Conservation (phyloP, 441 rosid genomes). For the Bocquillonia castaneifolia region DNA sequence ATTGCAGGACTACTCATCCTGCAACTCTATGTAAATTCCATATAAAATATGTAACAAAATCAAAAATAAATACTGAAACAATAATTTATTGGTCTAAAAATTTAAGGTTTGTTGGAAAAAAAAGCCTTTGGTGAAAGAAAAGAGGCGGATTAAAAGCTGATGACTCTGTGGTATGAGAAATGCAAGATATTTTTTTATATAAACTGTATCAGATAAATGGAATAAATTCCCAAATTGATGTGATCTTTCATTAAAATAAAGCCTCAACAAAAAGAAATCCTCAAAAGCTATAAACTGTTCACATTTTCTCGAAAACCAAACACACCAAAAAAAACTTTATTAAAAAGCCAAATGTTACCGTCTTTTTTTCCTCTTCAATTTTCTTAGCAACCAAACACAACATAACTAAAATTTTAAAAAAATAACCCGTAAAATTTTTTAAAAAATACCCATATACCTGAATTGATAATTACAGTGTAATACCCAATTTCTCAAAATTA, state of each 20-base stretch:
- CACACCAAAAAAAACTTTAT: neutral
- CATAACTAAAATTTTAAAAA: neutral
- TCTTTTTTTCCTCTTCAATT: neutral
- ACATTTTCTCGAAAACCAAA: neutral
- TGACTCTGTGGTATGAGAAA: no score
- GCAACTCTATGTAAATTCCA: no score
- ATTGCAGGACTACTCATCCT: no score
- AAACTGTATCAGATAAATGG: neutral
- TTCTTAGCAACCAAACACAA: neutral
- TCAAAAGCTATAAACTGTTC: neutral
- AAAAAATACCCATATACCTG: neutral
- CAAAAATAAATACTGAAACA: no score
- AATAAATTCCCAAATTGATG: neutral
- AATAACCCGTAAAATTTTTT: no score
- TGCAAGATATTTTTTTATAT: neutral
- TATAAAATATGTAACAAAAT: no score
- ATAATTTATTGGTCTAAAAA: no score
- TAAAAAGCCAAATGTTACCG: neutral
- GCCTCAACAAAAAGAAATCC: neutral
- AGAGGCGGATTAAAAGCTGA: no score
- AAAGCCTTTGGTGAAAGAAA: no score
- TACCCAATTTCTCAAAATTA: no score
- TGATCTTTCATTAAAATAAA: constrained; percentile 3
- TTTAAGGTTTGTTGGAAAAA: no score
- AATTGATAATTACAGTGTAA: neutral